Conservation (phyloP, 1,139 yeast species). For the Pichia sp. region DNA sequence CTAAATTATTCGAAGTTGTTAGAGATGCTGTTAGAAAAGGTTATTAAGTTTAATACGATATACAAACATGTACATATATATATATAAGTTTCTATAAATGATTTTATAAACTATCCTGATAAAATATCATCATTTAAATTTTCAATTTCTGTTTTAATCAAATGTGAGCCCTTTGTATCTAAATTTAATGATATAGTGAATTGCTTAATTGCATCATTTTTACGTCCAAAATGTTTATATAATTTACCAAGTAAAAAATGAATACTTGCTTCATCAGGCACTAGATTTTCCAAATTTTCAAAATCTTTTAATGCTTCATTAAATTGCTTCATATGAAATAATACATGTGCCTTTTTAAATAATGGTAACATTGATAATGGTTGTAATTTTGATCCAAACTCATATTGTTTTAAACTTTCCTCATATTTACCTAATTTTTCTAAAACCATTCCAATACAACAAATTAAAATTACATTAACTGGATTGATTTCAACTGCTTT, state of each 20-base stretch:
- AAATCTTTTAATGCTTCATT: conserved; percentile 69
- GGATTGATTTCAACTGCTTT: conserved; percentile 89
- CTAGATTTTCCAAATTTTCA: conserved; percentile 62
- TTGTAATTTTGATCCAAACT: conserved; percentile 75
- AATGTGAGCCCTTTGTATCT: conserved; percentile 89
- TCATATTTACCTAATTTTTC: conserved; percentile 67
- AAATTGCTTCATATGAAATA: conserved; percentile 66
- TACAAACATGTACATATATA: not conserved
- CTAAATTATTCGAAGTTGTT: conserved; percentile 39
- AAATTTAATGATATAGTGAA: conserved; percentile 85
- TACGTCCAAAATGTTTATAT: conserved; percentile 70
- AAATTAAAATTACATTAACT: conserved; percentile 77
- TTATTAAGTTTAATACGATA: conserved; percentile 27
- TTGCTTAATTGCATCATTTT: conserved; percentile 73
- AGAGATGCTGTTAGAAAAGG: conserved; percentile 51
- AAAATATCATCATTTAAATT: conserved; percentile 25
- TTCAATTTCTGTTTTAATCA: conserved; percentile 81
- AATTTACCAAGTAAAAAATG: conserved; percentile 85
- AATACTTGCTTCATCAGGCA: conserved; percentile 93
- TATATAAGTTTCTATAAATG: not conserved
- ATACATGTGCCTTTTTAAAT: conserved; percentile 80
- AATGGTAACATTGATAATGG: conserved; percentile 83
- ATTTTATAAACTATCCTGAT: not conserved
- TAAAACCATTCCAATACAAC: conserved; percentile 91
- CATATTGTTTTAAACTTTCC: conserved; percentile 77